Percentiles rank a stretch among this genome's conserved stretches.
These are phyloP conservation scores for Conidiobolus incongruus DNA, from an alignment of 371 early-diverging fungal species.

Conservation along the genomic window DNA sequence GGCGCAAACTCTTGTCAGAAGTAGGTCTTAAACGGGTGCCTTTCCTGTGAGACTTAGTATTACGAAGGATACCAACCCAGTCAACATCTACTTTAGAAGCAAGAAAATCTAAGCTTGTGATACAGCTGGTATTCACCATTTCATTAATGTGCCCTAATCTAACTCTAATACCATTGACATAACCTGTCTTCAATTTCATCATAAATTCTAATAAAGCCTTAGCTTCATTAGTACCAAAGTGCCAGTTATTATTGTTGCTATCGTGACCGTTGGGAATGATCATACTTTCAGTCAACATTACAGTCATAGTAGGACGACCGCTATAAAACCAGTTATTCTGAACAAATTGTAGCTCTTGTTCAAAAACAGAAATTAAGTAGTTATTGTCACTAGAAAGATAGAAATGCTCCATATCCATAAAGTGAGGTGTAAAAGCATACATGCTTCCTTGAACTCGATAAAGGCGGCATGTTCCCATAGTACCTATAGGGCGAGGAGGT, in stretches of 20 bases:
- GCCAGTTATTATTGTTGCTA: slow-evolving; percentile 9
- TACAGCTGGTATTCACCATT: slow-evolving; percentile 49
- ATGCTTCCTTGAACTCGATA: slow-evolving; percentile 64
- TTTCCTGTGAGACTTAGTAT: slow-evolving; percentile 11
- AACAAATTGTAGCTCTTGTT: slow-evolving; percentile 54
- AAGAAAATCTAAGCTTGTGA: slow-evolving; percentile 71
- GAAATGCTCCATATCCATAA: slow-evolving; percentile 72
- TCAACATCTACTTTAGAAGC: slow-evolving; percentile 41
- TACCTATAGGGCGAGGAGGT: slow-evolving; percentile 51
- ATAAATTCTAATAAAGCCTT: slow-evolving; percentile 51
- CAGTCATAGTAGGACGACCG: slow-evolving; percentile 63
- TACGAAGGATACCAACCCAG: slow-evolving; percentile 41
- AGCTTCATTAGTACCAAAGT: slow-evolving; percentile 3
- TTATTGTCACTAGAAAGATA: slow-evolving; percentile 67
- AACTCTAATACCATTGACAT: slow-evolving; percentile 37
- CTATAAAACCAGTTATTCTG: slow-evolving; percentile 48
- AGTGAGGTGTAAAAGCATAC: slow-evolving; percentile 70
- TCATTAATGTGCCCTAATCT: slow-evolving; percentile 51
- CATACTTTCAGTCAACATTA: slow-evolving; percentile 58
- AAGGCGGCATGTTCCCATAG: slow-evolving; percentile 53
- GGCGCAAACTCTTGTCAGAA: neutral
- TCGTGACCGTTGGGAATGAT: slow-evolving; percentile 16
- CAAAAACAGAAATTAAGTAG: slow-evolving; percentile 49
- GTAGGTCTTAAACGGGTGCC: slow-evolving; percentile 11
- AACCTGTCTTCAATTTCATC: slow-evolving; percentile 53